Evolutionary conservation across 805 yeast genomes (phyloP).

Genomic region (Myxozyma monticola): DNA sequence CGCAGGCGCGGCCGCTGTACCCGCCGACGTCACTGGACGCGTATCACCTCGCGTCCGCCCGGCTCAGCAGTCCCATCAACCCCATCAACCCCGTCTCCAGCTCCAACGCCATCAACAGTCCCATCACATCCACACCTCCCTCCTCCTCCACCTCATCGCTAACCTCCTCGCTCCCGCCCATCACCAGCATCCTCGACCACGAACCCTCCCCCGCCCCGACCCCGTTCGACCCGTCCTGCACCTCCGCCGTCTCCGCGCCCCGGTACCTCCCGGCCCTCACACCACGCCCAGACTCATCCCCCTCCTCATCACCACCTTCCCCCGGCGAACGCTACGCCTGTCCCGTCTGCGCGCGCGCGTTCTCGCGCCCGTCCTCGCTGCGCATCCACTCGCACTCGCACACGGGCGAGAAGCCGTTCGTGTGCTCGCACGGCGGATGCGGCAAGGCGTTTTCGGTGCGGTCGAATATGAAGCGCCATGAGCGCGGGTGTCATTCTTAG

Average conservation of each 20-base stretch:
- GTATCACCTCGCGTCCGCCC: slow-evolving; percentile 15
- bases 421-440: slow-evolving; percentile 67
- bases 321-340: slow-evolving; percentile 37
- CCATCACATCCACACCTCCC: background rate
- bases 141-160: background rate
- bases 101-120: background rate
- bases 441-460: slow-evolving; percentile 73
- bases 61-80: background rate
- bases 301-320: background rate
- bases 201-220: background rate
- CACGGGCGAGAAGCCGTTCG: slow-evolving; percentile 74
- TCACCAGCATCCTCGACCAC: background rate
- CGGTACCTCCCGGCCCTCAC: background rate
- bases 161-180: no score
- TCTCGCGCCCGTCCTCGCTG: slow-evolving; percentile 80
- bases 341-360: slow-evolving; percentile 66
- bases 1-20: no score
- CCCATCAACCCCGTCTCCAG: background rate
- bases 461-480: slow-evolving; percentile 82
- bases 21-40: slow-evolving; percentile 23
- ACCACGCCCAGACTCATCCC: background rate
- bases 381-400: slow-evolving; percentile 82
- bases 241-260: background rate
- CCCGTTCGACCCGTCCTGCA: background rate
- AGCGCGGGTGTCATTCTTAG: slow-evolving; percentile 39